Conservation (phyloP, 768 basidiomycete genomes). For the Amanita thiersii region DNA sequence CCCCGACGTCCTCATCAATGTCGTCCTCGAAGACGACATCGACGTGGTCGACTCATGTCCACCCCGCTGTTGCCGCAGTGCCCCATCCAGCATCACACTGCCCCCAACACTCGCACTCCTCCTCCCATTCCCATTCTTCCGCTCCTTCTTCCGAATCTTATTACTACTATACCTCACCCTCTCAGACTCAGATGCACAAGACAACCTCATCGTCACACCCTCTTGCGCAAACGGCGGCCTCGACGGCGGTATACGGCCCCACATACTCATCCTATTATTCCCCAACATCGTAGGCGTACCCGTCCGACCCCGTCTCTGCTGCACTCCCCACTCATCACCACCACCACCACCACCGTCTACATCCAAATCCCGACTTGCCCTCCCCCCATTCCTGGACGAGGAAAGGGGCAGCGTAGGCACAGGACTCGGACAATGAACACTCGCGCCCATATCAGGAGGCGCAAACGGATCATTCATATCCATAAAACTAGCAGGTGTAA, state of each 20-base stretch:
- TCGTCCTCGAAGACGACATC: too few species aligned
- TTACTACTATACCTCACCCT: too few species aligned
- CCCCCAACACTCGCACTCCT: too few species aligned
- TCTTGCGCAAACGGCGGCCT: background rate
- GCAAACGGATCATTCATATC: slow-evolving; percentile 26
- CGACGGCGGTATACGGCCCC: background rate
- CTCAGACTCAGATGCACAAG: background rate
- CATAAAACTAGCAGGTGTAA: slow-evolving; percentile 21
- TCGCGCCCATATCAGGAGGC: slow-evolving; percentile 12
- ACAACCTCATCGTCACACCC: background rate
- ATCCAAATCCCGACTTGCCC: slow-evolving; percentile 1
- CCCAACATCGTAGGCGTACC: background rate
- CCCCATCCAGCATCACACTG: too few species aligned
- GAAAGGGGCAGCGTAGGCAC: background rate
- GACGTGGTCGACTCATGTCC: background rate
- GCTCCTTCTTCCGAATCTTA: too few species aligned
- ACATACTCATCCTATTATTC: background rate
- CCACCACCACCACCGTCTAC: slow-evolving; percentile 10
- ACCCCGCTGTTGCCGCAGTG: background rate
- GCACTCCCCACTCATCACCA: background rate
- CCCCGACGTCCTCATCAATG: slow-evolving; percentile 18
- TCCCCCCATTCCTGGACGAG: background rate
- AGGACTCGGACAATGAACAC: slow-evolving; percentile 7
- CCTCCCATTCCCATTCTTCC: too few species aligned
- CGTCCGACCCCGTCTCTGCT: background rate